Evolutionary conservation across 805 yeast species (phyloP).

Genomic region (Maudiozyma saulgeensis): DNA sequence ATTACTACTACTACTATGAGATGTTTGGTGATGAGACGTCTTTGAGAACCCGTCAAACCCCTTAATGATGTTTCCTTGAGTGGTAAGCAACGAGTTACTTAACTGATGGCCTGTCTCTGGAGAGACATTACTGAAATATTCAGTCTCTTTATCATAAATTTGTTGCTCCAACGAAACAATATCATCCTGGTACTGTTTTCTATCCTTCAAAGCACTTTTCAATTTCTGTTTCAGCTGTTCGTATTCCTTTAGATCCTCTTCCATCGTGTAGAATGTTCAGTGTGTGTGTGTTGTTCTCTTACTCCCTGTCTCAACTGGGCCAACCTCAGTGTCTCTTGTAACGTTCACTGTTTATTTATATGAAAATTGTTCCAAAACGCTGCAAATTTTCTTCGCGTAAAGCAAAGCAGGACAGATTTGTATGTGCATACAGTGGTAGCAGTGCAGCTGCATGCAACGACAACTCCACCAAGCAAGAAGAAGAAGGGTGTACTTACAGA

Average conservation of each 20-base stretch:
- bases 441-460: too few species aligned
- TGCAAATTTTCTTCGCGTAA: too few species aligned
- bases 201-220: constrained; percentile 50
- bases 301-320: too few species aligned
- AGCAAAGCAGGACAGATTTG: too few species aligned
- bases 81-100: background rate
- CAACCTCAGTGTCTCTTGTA: too few species aligned
- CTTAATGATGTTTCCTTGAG: constrained; percentile 62
- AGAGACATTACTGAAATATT: constrained; percentile 4
- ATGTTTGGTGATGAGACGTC: constrained; percentile 14
- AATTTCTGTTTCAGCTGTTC: constrained; percentile 58
- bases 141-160: constrained; percentile 58
- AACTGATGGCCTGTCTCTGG: background rate
- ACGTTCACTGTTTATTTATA: too few species aligned
- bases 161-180: constrained; percentile 61
- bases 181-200: constrained; percentile 55
- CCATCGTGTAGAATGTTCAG: too few species aligned
- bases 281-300: too few species aligned
- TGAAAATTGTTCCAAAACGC: too few species aligned
- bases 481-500: too few species aligned
- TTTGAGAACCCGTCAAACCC: constrained; percentile 82
- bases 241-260: constrained; percentile 38
- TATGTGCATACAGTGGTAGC: too few species aligned
- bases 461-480: too few species aligned
- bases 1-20: constrained; percentile 21